phyloP scores from a whole-genome alignment of 129 eudicot species.

The Dittrichia graveolens region DNA sequence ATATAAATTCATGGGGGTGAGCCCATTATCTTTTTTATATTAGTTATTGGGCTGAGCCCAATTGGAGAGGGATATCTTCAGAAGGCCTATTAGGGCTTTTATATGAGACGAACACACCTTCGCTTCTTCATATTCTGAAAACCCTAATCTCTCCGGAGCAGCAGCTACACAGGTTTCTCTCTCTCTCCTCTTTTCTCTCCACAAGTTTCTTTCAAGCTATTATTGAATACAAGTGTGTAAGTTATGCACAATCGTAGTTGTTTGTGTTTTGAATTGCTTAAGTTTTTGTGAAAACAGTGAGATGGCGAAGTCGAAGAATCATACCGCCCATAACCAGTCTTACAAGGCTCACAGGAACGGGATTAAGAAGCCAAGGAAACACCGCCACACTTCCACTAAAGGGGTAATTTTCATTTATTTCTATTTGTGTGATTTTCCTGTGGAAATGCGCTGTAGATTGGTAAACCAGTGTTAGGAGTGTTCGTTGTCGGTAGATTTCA shows the following conservation, averaged over 20 bases:
- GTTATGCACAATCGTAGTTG: background rate
- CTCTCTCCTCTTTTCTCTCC: background rate
- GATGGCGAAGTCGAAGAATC: conserved; percentile 90
- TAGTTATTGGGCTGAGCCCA: conserved; percentile 23
- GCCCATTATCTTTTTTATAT: too few species aligned
- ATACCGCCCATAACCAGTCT: conserved; percentile 91
- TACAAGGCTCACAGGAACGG: conserved; percentile 84
- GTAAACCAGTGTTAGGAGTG: background rate
- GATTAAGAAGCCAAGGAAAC: conserved; percentile 86
- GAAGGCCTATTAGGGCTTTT: background rate
- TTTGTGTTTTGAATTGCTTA: conserved; percentile 14
- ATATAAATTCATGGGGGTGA: too few species aligned
- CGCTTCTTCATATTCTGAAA: background rate
- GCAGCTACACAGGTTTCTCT: conserved; percentile 32
- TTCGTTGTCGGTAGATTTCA: background rate
- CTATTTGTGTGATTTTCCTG: background rate
- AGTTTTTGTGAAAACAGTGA: conserved; percentile 7
- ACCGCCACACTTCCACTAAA: conserved; percentile 85
- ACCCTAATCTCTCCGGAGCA: conserved; percentile 28
- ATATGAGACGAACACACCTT: background rate
- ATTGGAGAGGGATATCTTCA: background rate
- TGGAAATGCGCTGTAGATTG: background rate
- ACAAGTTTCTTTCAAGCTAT: background rate
- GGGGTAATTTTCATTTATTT: conserved; percentile 43
- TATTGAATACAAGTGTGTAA: background rate